Percentiles rank a stretch among this genome's conserved stretches.
phyloP scores from a whole-genome alignment of 1,284 basidiomycete species.

The Exobasidium cylindrosporum region DNA sequence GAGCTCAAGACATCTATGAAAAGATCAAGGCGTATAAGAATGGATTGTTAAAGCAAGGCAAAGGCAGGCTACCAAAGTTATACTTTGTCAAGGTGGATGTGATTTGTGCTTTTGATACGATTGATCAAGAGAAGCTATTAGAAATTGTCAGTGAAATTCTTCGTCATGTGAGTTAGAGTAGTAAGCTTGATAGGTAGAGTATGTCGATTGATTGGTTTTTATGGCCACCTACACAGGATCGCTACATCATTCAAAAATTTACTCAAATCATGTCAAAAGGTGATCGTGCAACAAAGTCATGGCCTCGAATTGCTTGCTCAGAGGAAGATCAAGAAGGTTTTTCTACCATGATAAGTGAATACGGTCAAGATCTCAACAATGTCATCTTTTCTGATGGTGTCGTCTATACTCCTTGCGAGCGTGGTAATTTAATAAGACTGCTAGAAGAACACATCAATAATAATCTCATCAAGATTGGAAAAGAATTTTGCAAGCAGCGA shows the following conservation, averaged over 20 bases:
- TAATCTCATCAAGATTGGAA: slow-evolving; percentile 72
- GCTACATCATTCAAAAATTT: slow-evolving; percentile 45
- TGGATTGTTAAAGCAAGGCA: slow-evolving; percentile 7
- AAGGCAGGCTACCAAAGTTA: slow-evolving; percentile 13
- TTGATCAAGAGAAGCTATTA: slow-evolving; percentile 81
- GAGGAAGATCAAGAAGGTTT: slow-evolving; percentile 73
- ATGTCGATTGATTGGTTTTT: too few species aligned
- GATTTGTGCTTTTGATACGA: slow-evolving; percentile 91
- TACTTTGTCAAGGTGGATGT: slow-evolving; percentile 98
- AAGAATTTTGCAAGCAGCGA: slow-evolving; percentile 74
- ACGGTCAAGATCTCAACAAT: neutral
- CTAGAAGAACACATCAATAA: slow-evolving; percentile 84
- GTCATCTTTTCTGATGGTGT: slow-evolving; percentile 84
- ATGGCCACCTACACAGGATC: slow-evolving; percentile 18
- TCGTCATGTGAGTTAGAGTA: neutral
- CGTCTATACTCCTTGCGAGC: slow-evolving; percentile 60
- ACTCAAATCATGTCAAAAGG: slow-evolving; percentile 29
- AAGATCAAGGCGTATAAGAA: slow-evolving; percentile 27
- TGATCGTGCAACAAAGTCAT: slow-evolving; percentile 14
- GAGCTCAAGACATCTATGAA: slow-evolving; percentile 57
- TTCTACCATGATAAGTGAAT: slow-evolving; percentile 66
- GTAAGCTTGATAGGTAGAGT: too few species aligned
- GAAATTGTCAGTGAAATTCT: slow-evolving; percentile 68
- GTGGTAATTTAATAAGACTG: slow-evolving; percentile 63
- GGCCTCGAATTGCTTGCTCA: slow-evolving; percentile 27